Conservation (phyloP, 176 grass and related monocot species). For the Musa acuminata region DNA sequence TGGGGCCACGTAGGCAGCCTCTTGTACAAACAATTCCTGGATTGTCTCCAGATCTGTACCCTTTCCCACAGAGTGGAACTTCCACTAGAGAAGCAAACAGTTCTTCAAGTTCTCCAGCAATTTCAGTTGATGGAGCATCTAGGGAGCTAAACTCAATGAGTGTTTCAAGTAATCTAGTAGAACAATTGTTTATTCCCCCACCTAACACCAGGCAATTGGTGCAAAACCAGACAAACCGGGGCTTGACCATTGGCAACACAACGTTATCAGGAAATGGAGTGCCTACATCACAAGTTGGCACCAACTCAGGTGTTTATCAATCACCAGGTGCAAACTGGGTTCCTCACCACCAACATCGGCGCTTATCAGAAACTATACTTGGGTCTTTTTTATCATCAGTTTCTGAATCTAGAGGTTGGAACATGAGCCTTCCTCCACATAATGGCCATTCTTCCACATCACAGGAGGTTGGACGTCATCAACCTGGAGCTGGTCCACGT, state of each 20-base stretch:
- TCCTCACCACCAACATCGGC: neutral
- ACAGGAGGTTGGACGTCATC: slow-evolving; percentile 7
- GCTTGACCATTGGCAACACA: slow-evolving; percentile 4
- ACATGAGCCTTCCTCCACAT: neutral
- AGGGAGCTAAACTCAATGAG: neutral
- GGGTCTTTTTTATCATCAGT: neutral
- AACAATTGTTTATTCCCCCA: neutral
- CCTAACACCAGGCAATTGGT: neutral
- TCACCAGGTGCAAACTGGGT: neutral
- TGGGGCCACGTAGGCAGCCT: neutral
- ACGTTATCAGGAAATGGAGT: slow-evolving; percentile 5
- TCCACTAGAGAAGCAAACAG: slow-evolving; percentile 5
- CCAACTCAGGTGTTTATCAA: slow-evolving; percentile 1
- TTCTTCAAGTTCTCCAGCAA: neutral
- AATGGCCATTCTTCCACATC: neutral
- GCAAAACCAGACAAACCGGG: neutral
- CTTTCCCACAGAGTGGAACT: slow-evolving; percentile 7
- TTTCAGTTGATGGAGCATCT: neutral
- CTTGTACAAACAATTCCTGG: neutral
- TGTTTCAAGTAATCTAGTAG: neutral
- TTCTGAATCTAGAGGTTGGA: slow-evolving; percentile 2
- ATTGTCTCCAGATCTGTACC: neutral
- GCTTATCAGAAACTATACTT: neutral
- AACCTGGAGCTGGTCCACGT: slow-evolving; percentile 3
- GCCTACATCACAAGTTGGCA: slow-evolving; percentile 2